Evolutionary conservation across 1,284 basidiomycete species (phyloP), one percentile per base, ranked within the genome.

Genomic region (Ceratobasidium sp.): DNA sequence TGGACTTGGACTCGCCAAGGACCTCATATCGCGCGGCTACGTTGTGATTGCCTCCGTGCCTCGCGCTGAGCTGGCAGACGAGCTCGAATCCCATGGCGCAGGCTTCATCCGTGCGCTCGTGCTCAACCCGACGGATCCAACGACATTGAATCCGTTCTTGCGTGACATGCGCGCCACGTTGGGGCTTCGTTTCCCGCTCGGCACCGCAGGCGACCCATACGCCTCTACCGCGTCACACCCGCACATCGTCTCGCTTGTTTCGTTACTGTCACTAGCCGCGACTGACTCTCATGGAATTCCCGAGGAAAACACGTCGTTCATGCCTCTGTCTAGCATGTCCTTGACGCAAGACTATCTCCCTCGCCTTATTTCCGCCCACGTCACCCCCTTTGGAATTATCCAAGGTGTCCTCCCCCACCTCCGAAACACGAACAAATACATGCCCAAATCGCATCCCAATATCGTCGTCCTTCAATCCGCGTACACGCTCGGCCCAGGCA

Each of bases 101-200:
- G 93, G 93, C 54, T 94, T 87, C 80, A 86, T 94, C 72, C 88
- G 90, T 62, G 92, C 90, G 0, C 85, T 94, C 73, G 88, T 94
- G 23, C 85, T 95, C 54, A 89, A 94, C 80, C 89, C 93, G 0
- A 83, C 83, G 66, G 89, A 92, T 91, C 88, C 89, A 28, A 87
- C 86, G 1, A 89, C 89, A 13, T 84, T 92, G 54, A 85, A 89
- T 0, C 84, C 88, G 62, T 95, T 94, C 83, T 83, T 94, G 41
- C 89, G 92, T 62, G 93, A 91, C 1, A 82, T 95, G 50, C 85
- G 88, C 5, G 91, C 92, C 0, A 89, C 92, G 0, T 84, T 95
- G 9, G 91, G 91, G n/a, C 88, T 92, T 73, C 87, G 88, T 50
- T 95, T 94, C 82, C 93, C 93, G 2, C 85, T 93, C 76, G 89